Evolutionary conservation across 2,329 filamentous ascomycete species (phyloP), one percentile per base, ranked within the genome.

Genomic region (Nothomitra cinnamomea): DNA sequence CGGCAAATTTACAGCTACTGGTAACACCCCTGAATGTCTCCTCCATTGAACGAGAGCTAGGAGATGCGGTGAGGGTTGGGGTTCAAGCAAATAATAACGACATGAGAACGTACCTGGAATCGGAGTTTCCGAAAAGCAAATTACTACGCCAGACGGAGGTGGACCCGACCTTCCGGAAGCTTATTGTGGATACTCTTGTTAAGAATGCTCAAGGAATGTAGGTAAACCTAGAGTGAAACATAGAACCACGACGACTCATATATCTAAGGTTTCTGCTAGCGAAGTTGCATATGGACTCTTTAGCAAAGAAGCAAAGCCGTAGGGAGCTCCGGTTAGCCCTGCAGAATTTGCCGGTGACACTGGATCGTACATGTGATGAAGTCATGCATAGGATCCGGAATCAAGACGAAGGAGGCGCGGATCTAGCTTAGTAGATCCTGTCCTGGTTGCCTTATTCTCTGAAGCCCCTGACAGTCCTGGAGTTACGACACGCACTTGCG

Each of bases 1-100:
- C n/a, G n/a, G n/a, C n/a, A n/a, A n/a, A n/a, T n/a, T n/a, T n/a
- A n/a, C n/a, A n/a, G n/a, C n/a, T n/a, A n/a, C n/a, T n/a, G n/a
- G n/a, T n/a, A n/a, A n/a, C n/a, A n/a, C n/a, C n/a, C n/a, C n/a
- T n/a, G n/a, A n/a, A n/a, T n/a, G n/a, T n/a, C n/a, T n/a, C n/a
- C n/a, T n/a, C n/a, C n/a, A n/a, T n/a, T n/a, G n/a, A n/a, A n/a
- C n/a, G n/a, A n/a, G n/a, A n/a, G n/a, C n/a, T n/a, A n/a, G n/a
- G n/a, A n/a, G n/a, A n/a, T n/a, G n/a, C n/a, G n/a, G n/a, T n/a
- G n/a, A n/a, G n/a, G n/a, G n/a, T n/a, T n/a, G n/a, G n/a, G n/a
- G n/a, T n/a, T n/a, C n/a, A n/a, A 17, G 40, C n/a, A 13, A 61
- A 54, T 19, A 47, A 57, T 0, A 57, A 53, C 10, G 62, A 63